Percentiles rank a stretch among this genome's conserved stretches.
Evolutionary conservation across 2,329 filamentous ascomycete genomes (phyloP).

Genomic region (Madurella mycetomatis): DNA sequence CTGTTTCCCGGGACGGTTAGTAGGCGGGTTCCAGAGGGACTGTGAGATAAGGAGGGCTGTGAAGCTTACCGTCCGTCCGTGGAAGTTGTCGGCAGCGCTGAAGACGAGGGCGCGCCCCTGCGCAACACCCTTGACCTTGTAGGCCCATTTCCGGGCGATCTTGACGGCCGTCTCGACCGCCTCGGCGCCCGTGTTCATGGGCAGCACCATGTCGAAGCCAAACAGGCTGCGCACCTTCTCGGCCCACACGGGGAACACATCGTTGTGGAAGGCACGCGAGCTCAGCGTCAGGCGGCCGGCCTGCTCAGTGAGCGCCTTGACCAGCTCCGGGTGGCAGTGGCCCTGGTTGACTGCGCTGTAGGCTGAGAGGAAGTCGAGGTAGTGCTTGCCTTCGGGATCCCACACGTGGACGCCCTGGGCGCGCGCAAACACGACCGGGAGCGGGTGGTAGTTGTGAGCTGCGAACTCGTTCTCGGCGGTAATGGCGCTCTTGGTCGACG

Average conservation of each 20-base stretch:
- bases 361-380: conserved; percentile 95
- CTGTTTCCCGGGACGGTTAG: conserved; percentile 36
- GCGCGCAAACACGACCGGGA: conserved; percentile 87
- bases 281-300: conserved; percentile 85
- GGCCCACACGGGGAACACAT: conserved; percentile 94
- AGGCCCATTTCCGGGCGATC: conserved; percentile 95
- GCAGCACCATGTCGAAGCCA: conserved; percentile 95
- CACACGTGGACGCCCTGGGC: conserved; percentile 85
- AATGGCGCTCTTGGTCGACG: conserved; percentile 77
- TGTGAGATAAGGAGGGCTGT: background rate
- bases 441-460: conserved; percentile 97
- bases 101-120: conserved; percentile 80
- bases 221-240: conserved; percentile 86
- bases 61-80: conserved; percentile 76
- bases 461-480: conserved; percentile 76
- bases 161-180: conserved; percentile 95
- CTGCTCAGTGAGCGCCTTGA: conserved; percentile 86
- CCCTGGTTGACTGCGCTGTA: conserved; percentile 98
- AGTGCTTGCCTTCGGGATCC: conserved; percentile 94
- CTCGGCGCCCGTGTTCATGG: conserved; percentile 97
- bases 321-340: conserved; percentile 93
- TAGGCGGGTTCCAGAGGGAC: background rate
- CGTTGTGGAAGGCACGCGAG: conserved; percentile 95
- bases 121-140: conserved; percentile 90
- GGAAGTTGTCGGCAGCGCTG: conserved; percentile 87